phyloP scores from a whole-genome alignment of 306 rosid species.

The Alnus rubra region DNA sequence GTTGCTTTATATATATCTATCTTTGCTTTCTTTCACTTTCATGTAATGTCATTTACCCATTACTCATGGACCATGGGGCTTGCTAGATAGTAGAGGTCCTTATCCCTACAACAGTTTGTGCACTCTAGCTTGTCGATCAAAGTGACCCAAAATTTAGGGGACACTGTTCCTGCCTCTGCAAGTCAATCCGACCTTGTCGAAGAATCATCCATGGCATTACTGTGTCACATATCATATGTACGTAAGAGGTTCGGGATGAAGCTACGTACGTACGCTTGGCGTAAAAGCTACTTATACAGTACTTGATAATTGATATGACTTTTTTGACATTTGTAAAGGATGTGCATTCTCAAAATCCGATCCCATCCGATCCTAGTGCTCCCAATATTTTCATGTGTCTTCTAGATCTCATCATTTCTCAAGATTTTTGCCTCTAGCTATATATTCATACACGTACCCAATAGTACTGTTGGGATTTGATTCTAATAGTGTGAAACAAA shows the following conservation, averaged over 20 bases:
- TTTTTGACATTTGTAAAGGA: too few relatives aligned
- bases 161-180: constrained; percentile 42
- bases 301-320: too few relatives aligned
- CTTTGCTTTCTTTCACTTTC: constrained; percentile 37
- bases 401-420: too few relatives aligned
- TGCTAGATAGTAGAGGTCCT: constrained; percentile 19
- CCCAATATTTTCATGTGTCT: too few relatives aligned
- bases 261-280: too few relatives aligned
- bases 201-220: constrained; percentile 4
- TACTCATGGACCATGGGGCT: constrained; percentile 2
- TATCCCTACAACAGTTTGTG: constrained; percentile 45
- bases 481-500: background rate
- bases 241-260: too few relatives aligned
- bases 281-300: too few relatives aligned
- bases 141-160: constrained; percentile 55
- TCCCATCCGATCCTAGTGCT: too few relatives aligned
- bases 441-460: too few relatives aligned
- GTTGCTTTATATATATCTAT: constrained; percentile 24
- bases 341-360: too few relatives aligned
- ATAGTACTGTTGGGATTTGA: too few relatives aligned
- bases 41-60: background rate
- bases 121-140: constrained; percentile 54
- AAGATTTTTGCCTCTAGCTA: too few relatives aligned
- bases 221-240: background rate
- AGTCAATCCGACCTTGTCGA: constrained; percentile 33